These are phyloP conservation scores for Lactuca sativa DNA, from an alignment of 129 eudicot species.

Conservation along the genomic window DNA sequence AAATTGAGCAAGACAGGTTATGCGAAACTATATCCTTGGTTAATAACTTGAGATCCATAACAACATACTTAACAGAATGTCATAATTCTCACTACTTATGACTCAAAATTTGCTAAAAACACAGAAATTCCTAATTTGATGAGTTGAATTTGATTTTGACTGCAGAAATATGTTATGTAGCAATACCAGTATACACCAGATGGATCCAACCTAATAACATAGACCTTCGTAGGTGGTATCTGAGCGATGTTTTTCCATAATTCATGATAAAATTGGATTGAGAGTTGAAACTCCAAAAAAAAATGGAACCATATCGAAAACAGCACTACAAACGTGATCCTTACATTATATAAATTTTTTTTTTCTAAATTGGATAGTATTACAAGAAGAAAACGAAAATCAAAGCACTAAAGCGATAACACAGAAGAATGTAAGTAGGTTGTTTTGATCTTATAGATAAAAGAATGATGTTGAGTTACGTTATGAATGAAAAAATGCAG, in stretches of 20 bases:
- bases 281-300: background rate
- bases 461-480: background rate
- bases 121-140: slow-evolving; percentile 1
- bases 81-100: background rate
- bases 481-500: background rate
- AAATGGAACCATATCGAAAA: background rate
- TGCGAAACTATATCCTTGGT: background rate
- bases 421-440: background rate
- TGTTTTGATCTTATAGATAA: background rate
- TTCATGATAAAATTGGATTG: background rate
- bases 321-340: background rate
- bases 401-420: background rate
- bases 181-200: background rate
- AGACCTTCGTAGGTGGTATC: background rate
- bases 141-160: background rate
- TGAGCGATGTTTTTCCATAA: background rate
- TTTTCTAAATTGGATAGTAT: background rate
- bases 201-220: background rate
- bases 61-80: background rate
- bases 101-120: background rate
- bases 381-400: background rate
- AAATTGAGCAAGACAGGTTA: background rate
- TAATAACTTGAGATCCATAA: no score
- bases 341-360: no score
- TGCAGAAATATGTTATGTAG: background rate